Conservation (phyloP, 305 asterid species). For the Coffea humblotiana region DNA sequence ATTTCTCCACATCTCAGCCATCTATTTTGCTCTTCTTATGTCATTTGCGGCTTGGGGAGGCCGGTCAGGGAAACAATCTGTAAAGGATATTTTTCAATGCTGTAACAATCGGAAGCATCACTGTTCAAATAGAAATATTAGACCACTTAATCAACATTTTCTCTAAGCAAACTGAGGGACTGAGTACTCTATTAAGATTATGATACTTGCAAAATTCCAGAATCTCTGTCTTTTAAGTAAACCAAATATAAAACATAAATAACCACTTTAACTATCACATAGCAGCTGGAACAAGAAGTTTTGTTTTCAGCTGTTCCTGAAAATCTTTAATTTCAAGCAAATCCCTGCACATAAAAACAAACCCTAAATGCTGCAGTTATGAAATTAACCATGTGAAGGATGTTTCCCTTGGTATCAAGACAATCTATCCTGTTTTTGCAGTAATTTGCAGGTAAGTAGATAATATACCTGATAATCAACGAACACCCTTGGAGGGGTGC, state of each 20-base stretch:
- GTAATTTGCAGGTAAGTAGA: neutral
- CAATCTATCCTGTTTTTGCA: neutral
- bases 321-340: neutral
- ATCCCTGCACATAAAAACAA: neutral
- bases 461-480: conserved; percentile 87
- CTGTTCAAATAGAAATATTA: neutral
- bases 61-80: neutral
- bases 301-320: neutral
- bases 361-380: neutral
- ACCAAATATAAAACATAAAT: neutral
- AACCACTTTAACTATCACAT: neutral
- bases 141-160: neutral
- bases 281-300: neutral
- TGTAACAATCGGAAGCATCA: neutral
- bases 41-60: neutral
- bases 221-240: neutral
- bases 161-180: neutral
- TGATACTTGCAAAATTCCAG: neutral
- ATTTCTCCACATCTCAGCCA: neutral
- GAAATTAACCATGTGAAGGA: neutral
- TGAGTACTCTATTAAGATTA: neutral
- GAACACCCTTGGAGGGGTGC: conserved; percentile 98
- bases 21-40: neutral
- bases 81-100: neutral
- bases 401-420: neutral